Percentiles rank a stretch among this genome's conserved stretches.
These are phyloP conservation scores for Fusarium sp. DNA, from an alignment of 2,329 filamentous ascomycete species.

Conservation along the genomic window DNA sequence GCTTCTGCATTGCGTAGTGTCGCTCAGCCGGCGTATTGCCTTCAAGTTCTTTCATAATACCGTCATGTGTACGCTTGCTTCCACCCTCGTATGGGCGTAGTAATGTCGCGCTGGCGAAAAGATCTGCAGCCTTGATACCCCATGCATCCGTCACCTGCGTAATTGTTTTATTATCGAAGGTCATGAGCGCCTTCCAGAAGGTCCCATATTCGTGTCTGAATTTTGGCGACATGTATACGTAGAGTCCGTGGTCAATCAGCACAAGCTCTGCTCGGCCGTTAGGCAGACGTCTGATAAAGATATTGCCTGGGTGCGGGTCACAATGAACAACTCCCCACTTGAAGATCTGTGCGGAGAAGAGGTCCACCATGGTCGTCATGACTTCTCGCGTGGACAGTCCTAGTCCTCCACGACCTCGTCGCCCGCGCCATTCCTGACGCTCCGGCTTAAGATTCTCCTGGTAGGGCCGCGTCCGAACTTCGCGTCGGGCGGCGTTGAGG, in stretches of 20 bases:
- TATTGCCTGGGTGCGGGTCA: conserved; percentile 97
- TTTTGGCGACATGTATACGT: conserved; percentile 86
- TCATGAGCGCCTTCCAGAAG: conserved; percentile 95
- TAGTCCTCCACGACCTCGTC: conserved; percentile 79
- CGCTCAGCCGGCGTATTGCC: conserved; percentile 74
- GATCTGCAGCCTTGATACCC: conserved; percentile 90
- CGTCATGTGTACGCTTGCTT: conserved; percentile 73
- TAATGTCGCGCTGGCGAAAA: conserved; percentile 91
- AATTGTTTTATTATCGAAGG: conserved; percentile 90
- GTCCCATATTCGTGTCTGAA: conserved; percentile 88
- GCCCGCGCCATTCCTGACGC: conserved; percentile 82
- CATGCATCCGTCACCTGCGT: conserved; percentile 78
- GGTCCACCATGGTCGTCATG: conserved; percentile 96
- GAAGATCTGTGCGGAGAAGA: conserved; percentile 98
- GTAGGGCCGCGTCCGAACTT: conserved; percentile 65
- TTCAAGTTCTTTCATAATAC: conserved; percentile 75
- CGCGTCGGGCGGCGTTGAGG: conserved; percentile 59
- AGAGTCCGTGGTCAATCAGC: conserved; percentile 96
- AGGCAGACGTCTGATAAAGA: conserved; percentile 90
- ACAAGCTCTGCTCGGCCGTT: conserved; percentile 89
- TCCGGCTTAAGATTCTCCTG: conserved; percentile 80
- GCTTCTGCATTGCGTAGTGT: conserved; percentile 89
- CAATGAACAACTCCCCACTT: conserved; percentile 96
- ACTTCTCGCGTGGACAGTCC: conserved; percentile 86
- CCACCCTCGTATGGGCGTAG: conserved; percentile 93